Conservation (phyloP, 805 yeast genomes). For the Kazachstania bromeliacearum region DNA sequence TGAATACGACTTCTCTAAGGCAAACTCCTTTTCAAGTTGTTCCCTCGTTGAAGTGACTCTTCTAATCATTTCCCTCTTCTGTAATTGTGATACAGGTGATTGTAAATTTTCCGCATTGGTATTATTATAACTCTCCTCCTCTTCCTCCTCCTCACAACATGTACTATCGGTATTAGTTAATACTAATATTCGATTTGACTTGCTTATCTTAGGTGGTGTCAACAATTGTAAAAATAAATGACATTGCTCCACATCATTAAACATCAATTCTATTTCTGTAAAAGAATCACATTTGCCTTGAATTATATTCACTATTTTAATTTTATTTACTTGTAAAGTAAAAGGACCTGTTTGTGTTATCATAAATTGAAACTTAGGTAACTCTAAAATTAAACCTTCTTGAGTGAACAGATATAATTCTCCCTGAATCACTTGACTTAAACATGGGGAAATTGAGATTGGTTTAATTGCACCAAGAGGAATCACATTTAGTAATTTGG, state of each 20-base stretch:
- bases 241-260: background rate
- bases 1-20: conserved; percentile 4
- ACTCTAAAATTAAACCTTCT: background rate
- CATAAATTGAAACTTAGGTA: background rate
- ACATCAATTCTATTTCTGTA: too few relatives aligned
- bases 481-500: too few relatives aligned
- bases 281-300: too few relatives aligned
- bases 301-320: too few relatives aligned
- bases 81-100: conserved; percentile 19
- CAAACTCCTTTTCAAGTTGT: conserved; percentile 10
- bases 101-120: background rate
- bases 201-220: background rate
- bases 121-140: background rate
- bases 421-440: background rate
- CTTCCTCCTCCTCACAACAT: background rate
- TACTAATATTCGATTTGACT: background rate
- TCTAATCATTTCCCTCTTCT: conserved; percentile 17
- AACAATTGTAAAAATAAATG: background rate
- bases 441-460: too few relatives aligned
- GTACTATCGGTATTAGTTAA: background rate
- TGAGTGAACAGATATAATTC: background rate
- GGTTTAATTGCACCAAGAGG: too few relatives aligned
- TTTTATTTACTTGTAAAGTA: too few relatives aligned
- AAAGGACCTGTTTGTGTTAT: too few relatives aligned
- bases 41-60: conserved; percentile 13